phyloP scores from a whole-genome alignment of 2,329 filamentous ascomycete genomes.

The Aspergillus aculeatinus region DNA sequence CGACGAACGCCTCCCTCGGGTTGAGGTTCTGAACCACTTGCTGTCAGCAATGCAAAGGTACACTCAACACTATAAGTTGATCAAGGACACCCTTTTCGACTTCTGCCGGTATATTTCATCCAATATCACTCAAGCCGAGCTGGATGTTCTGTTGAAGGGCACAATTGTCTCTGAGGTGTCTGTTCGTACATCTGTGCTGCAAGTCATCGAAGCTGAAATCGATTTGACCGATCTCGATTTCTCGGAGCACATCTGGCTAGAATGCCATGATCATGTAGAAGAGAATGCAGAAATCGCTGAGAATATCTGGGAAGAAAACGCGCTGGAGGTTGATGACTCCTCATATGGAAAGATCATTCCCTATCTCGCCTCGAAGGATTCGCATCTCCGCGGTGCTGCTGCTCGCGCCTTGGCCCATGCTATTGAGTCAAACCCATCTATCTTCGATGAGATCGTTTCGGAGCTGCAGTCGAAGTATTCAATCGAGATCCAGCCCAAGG shows the following conservation, averaged over 20 bases:
- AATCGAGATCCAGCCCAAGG: slow-evolving; percentile 76
- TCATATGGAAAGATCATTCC: slow-evolving; percentile 68
- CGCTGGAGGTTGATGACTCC: slow-evolving; percentile 66
- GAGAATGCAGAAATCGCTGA: slow-evolving; percentile 81
- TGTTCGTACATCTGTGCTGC: slow-evolving; percentile 80
- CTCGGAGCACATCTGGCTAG: slow-evolving; percentile 89
- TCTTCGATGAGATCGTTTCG: slow-evolving; percentile 62
- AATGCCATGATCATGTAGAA: slow-evolving; percentile 83
- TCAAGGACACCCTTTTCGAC: slow-evolving; percentile 89
- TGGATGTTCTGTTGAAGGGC: slow-evolving; percentile 72
- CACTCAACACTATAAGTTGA: slow-evolving; percentile 88
- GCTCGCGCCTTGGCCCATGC: slow-evolving; percentile 78
- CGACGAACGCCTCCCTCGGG: slow-evolving; percentile 73
- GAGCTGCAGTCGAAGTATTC: slow-evolving; percentile 70
- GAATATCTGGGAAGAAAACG: slow-evolving; percentile 95
- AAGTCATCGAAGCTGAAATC: slow-evolving; percentile 86
- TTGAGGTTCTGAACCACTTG: slow-evolving; percentile 68
- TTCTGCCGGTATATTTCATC: slow-evolving; percentile 80
- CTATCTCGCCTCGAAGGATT: slow-evolving; percentile 77
- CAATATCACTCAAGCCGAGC: slow-evolving; percentile 73
- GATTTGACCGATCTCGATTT: slow-evolving; percentile 85
- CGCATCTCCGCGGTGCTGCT: slow-evolving; percentile 78
- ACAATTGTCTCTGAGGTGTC: slow-evolving; percentile 74
- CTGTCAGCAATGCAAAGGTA: slow-evolving; percentile 84
- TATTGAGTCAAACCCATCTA: slow-evolving; percentile 59